phyloP scores from a whole-genome alignment of 169 alveolate genomes.

The Plasmodium yoelii region DNA sequence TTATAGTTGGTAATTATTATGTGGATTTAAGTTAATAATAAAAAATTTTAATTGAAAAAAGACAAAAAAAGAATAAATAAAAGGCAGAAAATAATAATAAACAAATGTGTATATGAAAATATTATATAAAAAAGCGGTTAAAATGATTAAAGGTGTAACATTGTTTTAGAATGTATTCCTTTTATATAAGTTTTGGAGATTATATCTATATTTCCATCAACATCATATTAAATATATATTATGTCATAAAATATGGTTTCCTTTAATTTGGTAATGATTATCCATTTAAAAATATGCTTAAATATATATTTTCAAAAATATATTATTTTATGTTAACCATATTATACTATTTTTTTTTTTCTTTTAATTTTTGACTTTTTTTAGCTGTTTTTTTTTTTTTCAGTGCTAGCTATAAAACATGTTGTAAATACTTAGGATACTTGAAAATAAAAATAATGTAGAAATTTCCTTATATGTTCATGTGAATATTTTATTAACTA shows the following conservation, averaged over 20 bases:
- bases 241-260: neutral
- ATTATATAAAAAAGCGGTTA: neutral
- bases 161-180: neutral
- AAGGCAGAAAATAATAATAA: neutral
- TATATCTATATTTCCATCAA: constrained; percentile 2
- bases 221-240: constrained; percentile 27
- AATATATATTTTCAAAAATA: constrained; percentile 11
- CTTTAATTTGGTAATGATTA: constrained; percentile 3
- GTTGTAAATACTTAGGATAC: too few species aligned
- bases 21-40: neutral
- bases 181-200: constrained; percentile 6
- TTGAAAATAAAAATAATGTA: too few species aligned
- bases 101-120: neutral
- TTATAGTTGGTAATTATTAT: neutral
- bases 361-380: constrained; percentile 1
- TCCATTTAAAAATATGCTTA: constrained; percentile 10
- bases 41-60: constrained; percentile 3
- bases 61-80: neutral
- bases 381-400: too few species aligned
- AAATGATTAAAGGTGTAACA: constrained; percentile 12
- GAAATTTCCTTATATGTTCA: too few species aligned
- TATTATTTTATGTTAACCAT: neutral
- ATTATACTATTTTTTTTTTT: constrained; percentile 12
- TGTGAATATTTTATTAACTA: too few species aligned
- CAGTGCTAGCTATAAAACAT: too few species aligned